phyloP scores from a whole-genome alignment of 164 flowering plant species.

The Brasenia schreberi region DNA sequence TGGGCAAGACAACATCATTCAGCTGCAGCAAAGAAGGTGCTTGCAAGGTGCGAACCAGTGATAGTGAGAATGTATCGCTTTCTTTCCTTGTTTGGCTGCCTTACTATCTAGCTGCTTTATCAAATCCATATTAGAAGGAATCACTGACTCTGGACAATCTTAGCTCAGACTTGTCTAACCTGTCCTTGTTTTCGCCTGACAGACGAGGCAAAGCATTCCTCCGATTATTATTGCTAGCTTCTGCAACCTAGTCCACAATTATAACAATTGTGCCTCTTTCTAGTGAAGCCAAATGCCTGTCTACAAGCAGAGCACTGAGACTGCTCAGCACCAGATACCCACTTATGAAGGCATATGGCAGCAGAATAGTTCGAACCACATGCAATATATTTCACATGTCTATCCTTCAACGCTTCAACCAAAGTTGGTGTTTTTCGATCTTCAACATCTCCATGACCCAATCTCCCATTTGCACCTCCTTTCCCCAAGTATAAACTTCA shows the following conservation, averaged over 20 bases:
- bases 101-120: slow-evolving; percentile 80
- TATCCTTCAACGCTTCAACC: slow-evolving; percentile 69
- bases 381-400: slow-evolving; percentile 60
- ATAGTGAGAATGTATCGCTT: slow-evolving; percentile 54
- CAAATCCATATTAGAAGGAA: slow-evolving; percentile 71
- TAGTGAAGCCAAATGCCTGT: slow-evolving; percentile 73
- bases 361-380: slow-evolving; percentile 69
- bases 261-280: slow-evolving; percentile 74
- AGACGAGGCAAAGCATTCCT: slow-evolving; percentile 58
- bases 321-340: slow-evolving; percentile 77
- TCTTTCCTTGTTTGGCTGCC: slow-evolving; percentile 84
- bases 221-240: no score
- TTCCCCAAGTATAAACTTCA: slow-evolving; percentile 83
- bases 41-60: slow-evolving; percentile 54
- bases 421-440: slow-evolving; percentile 55
- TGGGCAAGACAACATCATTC: no score
- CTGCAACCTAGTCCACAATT: no score
- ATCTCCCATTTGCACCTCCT: slow-evolving; percentile 78
- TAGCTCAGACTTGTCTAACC: slow-evolving; percentile 66
- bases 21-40: slow-evolving; percentile 49
- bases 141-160: no score
- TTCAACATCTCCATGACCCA: slow-evolving; percentile 75
- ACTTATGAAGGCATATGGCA: slow-evolving; percentile 65
- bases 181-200: slow-evolving; percentile 88
- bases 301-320: slow-evolving; percentile 70